phyloP scores from a whole-genome alignment of 2,329 filamentous ascomycete genomes.

The Alternaria sp. region DNA sequence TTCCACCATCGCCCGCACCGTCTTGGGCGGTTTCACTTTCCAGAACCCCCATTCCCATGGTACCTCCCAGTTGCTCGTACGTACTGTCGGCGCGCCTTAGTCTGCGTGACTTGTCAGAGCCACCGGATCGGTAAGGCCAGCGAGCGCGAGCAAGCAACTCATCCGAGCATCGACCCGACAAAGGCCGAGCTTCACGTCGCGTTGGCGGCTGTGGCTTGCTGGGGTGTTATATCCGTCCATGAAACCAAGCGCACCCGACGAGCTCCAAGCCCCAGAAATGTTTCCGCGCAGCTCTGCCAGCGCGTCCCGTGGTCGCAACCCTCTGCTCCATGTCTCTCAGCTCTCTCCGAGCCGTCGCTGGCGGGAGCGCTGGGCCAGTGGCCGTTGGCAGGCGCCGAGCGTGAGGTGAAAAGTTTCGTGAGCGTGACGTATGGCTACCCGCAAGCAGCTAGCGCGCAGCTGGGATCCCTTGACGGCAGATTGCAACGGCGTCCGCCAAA shows the following conservation, averaged over 20 bases:
- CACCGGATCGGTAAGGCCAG: constrained; percentile 13
- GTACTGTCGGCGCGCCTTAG: constrained; percentile 3
- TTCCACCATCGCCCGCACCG: not conserved
- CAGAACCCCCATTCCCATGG: not conserved
- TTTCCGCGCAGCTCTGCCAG: not conserved
- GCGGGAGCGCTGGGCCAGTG: not conserved
- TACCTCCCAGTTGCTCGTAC: constrained; percentile 11
- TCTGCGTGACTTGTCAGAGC: constrained; percentile 16
- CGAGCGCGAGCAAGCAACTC: constrained; percentile 24
- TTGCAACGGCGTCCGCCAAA: constrained; percentile 21
- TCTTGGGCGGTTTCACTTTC: not conserved
- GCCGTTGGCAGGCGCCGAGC: constrained; percentile 6
- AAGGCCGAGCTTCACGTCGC: constrained; percentile 22
- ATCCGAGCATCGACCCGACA: constrained; percentile 26
- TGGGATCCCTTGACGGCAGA: constrained; percentile 11
- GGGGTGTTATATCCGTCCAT: constrained; percentile 30
- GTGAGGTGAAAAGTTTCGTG: constrained; percentile 18
- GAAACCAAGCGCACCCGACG: constrained; percentile 21
- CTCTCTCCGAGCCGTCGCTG: not conserved
- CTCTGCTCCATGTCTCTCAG: not conserved
- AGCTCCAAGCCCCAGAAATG: constrained; percentile 7
- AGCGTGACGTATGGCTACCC: constrained; percentile 21
- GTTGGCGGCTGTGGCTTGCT: constrained; percentile 29
- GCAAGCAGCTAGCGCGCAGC: constrained; percentile 1
- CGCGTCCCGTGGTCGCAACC: not conserved